phyloP scores from a whole-genome alignment of 192 early-diverging fungal species.

The Phlyctochytrium bullatum region DNA sequence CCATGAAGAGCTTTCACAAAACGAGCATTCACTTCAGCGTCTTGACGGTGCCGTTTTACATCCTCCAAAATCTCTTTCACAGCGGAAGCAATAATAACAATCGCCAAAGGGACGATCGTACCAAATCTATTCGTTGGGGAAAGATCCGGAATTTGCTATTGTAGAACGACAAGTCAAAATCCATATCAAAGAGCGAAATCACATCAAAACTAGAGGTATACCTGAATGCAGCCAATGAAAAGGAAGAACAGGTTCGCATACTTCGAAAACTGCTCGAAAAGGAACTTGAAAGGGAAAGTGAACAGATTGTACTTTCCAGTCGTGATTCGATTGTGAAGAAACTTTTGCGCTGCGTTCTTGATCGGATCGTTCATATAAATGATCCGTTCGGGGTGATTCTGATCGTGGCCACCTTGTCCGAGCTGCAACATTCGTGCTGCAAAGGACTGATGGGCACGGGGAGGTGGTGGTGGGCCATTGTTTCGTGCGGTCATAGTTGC shows the following conservation, averaged over 20 bases:
- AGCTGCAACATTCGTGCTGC: background rate
- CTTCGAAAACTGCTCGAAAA: constrained; percentile 93
- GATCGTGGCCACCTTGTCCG: background rate
- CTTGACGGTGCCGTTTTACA: constrained; percentile 42
- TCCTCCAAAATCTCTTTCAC: constrained; percentile 95
- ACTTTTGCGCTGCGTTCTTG: constrained; percentile 74
- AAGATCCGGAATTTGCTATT: constrained; percentile 84
- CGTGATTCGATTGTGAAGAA: constrained; percentile 53
- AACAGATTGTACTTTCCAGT: constrained; percentile 68
- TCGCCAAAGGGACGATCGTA: constrained; percentile 76
- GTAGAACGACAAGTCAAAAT: background rate
- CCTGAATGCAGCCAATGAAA: constrained; percentile 89
- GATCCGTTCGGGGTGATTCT: constrained; percentile 45
- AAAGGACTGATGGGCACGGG: too few species aligned
- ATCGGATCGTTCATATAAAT: constrained; percentile 86
- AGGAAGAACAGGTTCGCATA: constrained; percentile 98
- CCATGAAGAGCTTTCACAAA: constrained; percentile 40
- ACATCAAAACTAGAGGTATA: constrained; percentile 25
- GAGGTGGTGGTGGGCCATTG: too few species aligned
- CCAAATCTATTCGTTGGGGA: constrained; percentile 91
- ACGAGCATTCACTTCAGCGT: constrained; percentile 46
- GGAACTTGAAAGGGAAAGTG: constrained; percentile 90
- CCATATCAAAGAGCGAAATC: constrained; percentile 2
- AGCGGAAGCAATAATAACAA: constrained; percentile 87
- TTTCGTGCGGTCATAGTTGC: too few species aligned